Base-by-base conservation (phyloP, 495 filamentous ascomycete genomes). In the Penicillium silybi region DNA sequence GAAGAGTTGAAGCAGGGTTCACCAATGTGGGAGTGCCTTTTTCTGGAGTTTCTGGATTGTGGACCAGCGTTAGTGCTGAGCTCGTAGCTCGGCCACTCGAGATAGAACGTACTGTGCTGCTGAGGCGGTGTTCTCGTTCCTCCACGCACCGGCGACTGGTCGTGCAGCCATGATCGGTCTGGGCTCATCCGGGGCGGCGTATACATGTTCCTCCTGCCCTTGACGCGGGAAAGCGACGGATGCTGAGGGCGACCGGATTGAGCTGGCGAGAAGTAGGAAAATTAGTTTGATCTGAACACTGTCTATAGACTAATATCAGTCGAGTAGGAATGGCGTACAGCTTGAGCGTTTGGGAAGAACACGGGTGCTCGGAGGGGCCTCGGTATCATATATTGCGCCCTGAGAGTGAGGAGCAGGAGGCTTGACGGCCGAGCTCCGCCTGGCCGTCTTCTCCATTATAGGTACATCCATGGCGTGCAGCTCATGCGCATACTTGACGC, bases 1-100 rank as follows among this genome's bases (percentile, higher is more conserved):
- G 46, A 0, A 80, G 57, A 16, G 60, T 64, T 1, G 77, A 80
- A 0, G 70, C 66, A 5, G 76, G 75, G 32, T 78, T 78, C 3
- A 74, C 71, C 0, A 71, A 47, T 23, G 70, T 59, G 2, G 67
- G 58, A 4, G 60, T 60, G 16, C 53, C 58, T 4, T 51, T 51
- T 11, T 71, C 68, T 6, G 62, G 63, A 4, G 66, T 69, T 51
- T 50, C 69, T 72, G 39, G 13, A 2, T 29, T n/a, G 10, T 22
- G 0, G 16, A 18, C n/a, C 18, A 6, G 0, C 3, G 17, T 49
- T 41, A 49, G 46, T 18, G 15, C 42, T 2, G 15, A 17, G 3
- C 35, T 44, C 9, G 1, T 16, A 35, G 13, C 10, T 7, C 7
- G 6, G 17, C 2, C n/a, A 7, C 13, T 18, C 23, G 19, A 13